Conservation (phyloP, 2,329 filamentous ascomycete genomes). For the Aureobasidium leucospermi region DNA sequence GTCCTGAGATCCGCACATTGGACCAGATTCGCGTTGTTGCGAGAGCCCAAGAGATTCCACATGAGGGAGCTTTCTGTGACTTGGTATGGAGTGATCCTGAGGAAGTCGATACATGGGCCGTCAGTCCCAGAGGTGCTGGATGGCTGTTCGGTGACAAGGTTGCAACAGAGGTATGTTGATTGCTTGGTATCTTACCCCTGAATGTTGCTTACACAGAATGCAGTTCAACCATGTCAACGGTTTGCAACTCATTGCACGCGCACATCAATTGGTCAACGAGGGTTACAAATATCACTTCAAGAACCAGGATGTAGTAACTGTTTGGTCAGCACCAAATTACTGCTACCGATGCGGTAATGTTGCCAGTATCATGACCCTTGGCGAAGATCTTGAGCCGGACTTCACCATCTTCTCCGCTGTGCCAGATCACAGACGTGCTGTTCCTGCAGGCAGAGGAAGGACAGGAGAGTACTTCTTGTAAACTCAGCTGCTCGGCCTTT, state of each 20-base stretch:
- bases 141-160: constrained; percentile 67
- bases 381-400: constrained; percentile 74
- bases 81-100: constrained; percentile 97
- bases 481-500: not conserved
- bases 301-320: constrained; percentile 84
- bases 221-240: constrained; percentile 70
- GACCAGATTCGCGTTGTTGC: constrained; percentile 94
- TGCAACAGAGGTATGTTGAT: constrained; percentile 50
- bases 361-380: constrained; percentile 80
- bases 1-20: constrained; percentile 89
- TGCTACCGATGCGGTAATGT: constrained; percentile 94
- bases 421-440: constrained; percentile 75
- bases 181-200: not conserved
- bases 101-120: constrained; percentile 70
- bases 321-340: constrained; percentile 90
- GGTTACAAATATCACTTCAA: constrained; percentile 89
- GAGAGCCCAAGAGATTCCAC: constrained; percentile 95
- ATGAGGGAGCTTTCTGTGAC: constrained; percentile 98
- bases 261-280: constrained; percentile 70
- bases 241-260: constrained; percentile 62
- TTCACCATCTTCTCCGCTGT: constrained; percentile 91
- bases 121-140: constrained; percentile 58
- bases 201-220: constrained; percentile 6
- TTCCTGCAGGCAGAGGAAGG: constrained; percentile 56
- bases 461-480: constrained; percentile 47